Conservation (phyloP, 345 rosid species). For the Eutrema heterophyllum region DNA sequence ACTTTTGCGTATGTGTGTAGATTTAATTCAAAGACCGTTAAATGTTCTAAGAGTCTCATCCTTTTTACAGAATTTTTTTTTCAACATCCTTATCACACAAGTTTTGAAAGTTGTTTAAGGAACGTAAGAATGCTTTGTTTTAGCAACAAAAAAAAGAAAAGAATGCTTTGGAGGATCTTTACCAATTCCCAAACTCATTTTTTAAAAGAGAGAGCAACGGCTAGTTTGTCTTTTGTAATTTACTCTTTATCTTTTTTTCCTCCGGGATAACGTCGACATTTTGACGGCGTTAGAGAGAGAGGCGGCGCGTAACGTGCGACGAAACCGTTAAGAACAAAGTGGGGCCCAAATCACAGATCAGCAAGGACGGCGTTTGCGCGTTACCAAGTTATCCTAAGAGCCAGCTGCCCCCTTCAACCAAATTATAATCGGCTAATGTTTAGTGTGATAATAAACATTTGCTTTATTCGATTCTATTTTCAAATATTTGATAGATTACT, state of each 20-base stretch:
- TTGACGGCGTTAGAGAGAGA: conserved; percentile 16
- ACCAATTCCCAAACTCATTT: neutral
- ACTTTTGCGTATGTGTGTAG: neutral
- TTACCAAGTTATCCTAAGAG: conserved; percentile 15
- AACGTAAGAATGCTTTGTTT: neutral
- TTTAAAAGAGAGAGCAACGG: conserved; percentile 23
- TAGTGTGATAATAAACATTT: neutral
- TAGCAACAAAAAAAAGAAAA: no score
- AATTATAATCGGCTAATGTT: neutral
- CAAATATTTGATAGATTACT: conserved; percentile 24
- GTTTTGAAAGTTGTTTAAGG: neutral
- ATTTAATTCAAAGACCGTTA: neutral
- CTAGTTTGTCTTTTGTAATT: conserved; percentile 9
- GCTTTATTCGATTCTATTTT: conserved; percentile 9
- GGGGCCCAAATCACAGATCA: conserved; percentile 49
- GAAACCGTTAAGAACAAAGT: conserved; percentile 39
- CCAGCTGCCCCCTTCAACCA: conserved; percentile 40
- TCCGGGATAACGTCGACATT: neutral
- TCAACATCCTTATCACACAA: neutral
- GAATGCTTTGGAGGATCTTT: neutral
- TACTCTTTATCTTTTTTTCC: neutral
- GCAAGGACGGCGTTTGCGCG: conserved; percentile 52
- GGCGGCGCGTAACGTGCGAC: conserved; percentile 21
- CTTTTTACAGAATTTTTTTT: neutral
- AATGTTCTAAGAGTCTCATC: neutral